Percentiles rank a stretch among this genome's conserved stretches.
phyloP scores from a whole-genome alignment of 1,284 basidiomycete genomes.

The Austroboletus niveus region DNA sequence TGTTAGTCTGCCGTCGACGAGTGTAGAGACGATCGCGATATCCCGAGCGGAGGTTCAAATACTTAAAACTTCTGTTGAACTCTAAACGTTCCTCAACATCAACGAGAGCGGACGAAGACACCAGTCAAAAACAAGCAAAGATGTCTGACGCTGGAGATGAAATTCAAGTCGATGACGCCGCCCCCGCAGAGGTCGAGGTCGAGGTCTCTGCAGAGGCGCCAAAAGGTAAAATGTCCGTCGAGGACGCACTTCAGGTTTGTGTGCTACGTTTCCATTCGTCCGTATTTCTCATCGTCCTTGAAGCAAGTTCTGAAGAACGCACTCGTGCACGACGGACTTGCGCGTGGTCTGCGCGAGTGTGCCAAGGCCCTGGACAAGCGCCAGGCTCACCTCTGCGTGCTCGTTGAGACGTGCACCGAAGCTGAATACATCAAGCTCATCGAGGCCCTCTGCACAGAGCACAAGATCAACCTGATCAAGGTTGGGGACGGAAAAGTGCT shows the following conservation, averaged over 20 bases:
- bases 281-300: slow-evolving; percentile 4
- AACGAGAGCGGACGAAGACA: slow-evolving; percentile 94
- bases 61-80: slow-evolving; percentile 35
- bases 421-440: slow-evolving; percentile 99
- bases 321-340: slow-evolving; percentile 96
- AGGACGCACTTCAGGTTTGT: slow-evolving; percentile 93
- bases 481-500: slow-evolving; percentile 97
- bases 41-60: slow-evolving; percentile 52
- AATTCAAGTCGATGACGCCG: slow-evolving; percentile 73
- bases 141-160: slow-evolving; percentile 99
- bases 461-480: slow-evolving; percentile 99
- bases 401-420: slow-evolving; percentile 99
- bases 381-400: slow-evolving; percentile 97
- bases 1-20: neutral
- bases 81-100: slow-evolving; percentile 58
- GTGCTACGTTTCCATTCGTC: slow-evolving; percentile 1
- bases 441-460: slow-evolving; percentile 97
- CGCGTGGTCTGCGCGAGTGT: slow-evolving; percentile 95
- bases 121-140: slow-evolving; percentile 44
- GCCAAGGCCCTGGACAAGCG: slow-evolving; percentile 99
- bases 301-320: slow-evolving; percentile 95
- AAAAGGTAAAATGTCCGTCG: slow-evolving; percentile 94
- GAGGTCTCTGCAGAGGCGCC: slow-evolving; percentile 83
- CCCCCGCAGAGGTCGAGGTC: slow-evolving; percentile 80
- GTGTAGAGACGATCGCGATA: slow-evolving; percentile 9